Evolutionary conservation across 441 rosid genomes (phyloP).

Genomic region (Gossypium gossypioides): DNA sequence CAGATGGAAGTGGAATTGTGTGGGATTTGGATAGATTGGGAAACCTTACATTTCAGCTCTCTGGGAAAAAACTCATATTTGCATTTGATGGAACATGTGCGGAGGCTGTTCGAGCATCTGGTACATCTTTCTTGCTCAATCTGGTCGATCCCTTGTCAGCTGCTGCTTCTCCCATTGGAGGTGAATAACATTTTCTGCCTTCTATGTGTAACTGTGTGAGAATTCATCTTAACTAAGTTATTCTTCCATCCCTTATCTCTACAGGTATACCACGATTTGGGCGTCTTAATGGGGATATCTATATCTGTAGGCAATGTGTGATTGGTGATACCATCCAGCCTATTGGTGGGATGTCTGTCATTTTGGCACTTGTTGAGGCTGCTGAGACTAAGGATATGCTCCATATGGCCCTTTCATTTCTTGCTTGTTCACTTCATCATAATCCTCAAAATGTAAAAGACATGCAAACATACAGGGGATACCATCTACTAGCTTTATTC

Average conservation of each 20-base stretch:
- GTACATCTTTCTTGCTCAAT: slow-evolving; percentile 81
- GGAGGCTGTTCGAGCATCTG: slow-evolving; percentile 78
- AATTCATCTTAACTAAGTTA: not conserved
- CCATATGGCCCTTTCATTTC: slow-evolving; percentile 90
- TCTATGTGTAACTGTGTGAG: not conserved
- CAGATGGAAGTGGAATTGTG: slow-evolving; percentile 97
- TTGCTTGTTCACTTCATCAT: slow-evolving; percentile 91
- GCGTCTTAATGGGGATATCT: slow-evolving; percentile 78
- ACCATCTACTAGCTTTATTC: slow-evolving; percentile 95
- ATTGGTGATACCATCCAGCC: slow-evolving; percentile 91
- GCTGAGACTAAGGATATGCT: slow-evolving; percentile 96
- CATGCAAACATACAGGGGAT: slow-evolving; percentile 96
- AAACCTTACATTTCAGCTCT: slow-evolving; percentile 77
- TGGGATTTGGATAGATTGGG: slow-evolving; percentile 96
- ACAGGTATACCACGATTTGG: slow-evolving; percentile 97
- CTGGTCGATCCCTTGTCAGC: slow-evolving; percentile 98
- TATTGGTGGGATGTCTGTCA: slow-evolving; percentile 85
- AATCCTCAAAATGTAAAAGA: slow-evolving; percentile 93
- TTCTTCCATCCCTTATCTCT: slow-evolving; percentile 9
- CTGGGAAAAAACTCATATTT: slow-evolving; percentile 96
- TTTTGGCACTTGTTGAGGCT: slow-evolving; percentile 92
- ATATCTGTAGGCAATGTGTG: slow-evolving; percentile 77
- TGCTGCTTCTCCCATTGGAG: slow-evolving; percentile 99
- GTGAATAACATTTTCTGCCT: slow-evolving; percentile 29
- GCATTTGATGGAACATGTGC: slow-evolving; percentile 97